phyloP scores from a whole-genome alignment of 1,284 basidiomycete species.

The Hymenochaete sp. region DNA sequence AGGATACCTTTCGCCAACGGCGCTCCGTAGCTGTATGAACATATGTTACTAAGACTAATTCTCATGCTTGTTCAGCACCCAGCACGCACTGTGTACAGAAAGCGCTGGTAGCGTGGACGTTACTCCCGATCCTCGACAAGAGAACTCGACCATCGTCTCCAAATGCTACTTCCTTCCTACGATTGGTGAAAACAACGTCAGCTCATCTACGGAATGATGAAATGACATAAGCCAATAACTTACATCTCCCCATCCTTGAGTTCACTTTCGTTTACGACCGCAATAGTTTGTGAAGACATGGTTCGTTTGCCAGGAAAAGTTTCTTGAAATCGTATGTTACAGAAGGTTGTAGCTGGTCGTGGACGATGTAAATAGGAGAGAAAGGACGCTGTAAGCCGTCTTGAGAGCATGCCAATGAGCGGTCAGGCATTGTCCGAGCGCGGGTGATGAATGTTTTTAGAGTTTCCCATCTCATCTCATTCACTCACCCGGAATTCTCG shows the following conservation, averaged over 20 bases:
- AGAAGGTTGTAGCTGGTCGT: background rate
- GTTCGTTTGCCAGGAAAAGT: conserved; percentile 14
- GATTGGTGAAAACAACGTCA: conserved; percentile 9
- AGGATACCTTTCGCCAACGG: conserved; percentile 80
- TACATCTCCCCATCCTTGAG: conserved; percentile 75
- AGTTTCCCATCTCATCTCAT: no score
- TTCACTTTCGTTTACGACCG: conserved; percentile 57
- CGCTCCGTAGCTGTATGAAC: conserved; percentile 38
- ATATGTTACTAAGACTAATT: background rate
- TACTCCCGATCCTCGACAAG: conserved; percentile 68
- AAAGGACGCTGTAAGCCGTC: background rate
- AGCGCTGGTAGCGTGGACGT: conserved; percentile 72
- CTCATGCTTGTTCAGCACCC: background rate
- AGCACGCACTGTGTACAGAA: conserved; percentile 76
- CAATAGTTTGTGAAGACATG: conserved; percentile 46
- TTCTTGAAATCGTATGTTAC: no score
- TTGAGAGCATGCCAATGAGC: background rate
- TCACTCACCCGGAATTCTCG: no score
- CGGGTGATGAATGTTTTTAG: background rate
- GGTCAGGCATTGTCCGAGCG: background rate
- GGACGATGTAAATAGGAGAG: background rate
- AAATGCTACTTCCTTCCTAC: conserved; percentile 77
- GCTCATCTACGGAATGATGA: background rate
- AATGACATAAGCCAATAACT: conserved; percentile 19
- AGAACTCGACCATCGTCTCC: conserved; percentile 67